phyloP scores from a whole-genome alignment of 805 yeast genomes.

The Candida oleophila region DNA sequence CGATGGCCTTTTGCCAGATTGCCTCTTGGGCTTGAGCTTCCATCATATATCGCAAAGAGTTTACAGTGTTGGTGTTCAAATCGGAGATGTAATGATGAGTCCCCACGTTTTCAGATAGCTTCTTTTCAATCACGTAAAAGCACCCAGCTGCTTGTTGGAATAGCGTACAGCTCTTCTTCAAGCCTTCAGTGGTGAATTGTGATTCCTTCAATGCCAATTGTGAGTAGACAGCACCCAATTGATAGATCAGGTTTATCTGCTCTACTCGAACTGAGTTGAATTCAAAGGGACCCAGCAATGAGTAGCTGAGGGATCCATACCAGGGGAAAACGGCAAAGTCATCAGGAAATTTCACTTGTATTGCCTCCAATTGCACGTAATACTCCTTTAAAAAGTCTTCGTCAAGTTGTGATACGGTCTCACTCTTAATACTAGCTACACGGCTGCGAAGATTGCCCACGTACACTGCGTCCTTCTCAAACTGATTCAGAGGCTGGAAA shows the following conservation, averaged over 20 bases:
- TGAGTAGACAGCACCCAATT: constrained; percentile 65
- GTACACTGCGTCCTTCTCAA: constrained; percentile 27
- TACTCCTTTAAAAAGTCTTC: constrained; percentile 44
- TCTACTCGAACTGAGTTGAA: constrained; percentile 58
- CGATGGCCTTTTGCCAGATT: constrained; percentile 72
- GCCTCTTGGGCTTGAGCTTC: constrained; percentile 87
- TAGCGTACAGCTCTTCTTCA: constrained; percentile 59
- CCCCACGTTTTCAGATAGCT: not conserved
- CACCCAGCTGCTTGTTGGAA: constrained; percentile 76
- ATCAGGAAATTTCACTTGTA: constrained; percentile 60
- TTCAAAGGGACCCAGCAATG: constrained; percentile 47
- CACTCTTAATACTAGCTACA: constrained; percentile 33
- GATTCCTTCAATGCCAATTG: constrained; percentile 50
- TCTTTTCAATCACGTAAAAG: constrained; percentile 31
- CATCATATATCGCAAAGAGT: constrained; percentile 51
- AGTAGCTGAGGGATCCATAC: constrained; percentile 66
- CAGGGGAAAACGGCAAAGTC: constrained; percentile 65
- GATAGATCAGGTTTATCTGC: constrained; percentile 60
- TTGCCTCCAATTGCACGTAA: constrained; percentile 40
- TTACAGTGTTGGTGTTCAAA: constrained; percentile 49
- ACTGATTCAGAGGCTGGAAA: constrained; percentile 36
- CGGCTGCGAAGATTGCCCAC: constrained; percentile 45
- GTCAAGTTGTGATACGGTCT: constrained; percentile 29
- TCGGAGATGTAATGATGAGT: constrained; percentile 25
- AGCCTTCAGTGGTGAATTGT: constrained; percentile 48